Percentiles rank a stretch among this genome's conserved stretches.
Evolutionary conservation across 441 rosid species (phyloP).

Genomic region (Adansonia gregorii): DNA sequence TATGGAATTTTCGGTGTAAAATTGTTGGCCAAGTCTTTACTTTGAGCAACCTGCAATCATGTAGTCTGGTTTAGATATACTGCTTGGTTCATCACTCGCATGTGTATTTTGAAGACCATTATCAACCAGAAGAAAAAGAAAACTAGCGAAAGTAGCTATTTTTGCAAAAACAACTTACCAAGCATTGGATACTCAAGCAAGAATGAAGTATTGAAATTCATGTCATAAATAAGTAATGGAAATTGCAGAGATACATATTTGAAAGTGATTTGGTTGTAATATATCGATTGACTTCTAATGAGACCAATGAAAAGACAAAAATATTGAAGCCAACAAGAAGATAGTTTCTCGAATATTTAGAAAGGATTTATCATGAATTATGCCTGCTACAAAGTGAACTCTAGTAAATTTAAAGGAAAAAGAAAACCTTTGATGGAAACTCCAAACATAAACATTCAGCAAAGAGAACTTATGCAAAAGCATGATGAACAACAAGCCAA

Average conservation of each 20-base stretch:
- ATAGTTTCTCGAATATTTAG: not conserved
- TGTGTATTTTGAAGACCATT: too few relatives aligned
- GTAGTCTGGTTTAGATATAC: constrained; percentile 12
- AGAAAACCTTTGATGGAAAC: not conserved
- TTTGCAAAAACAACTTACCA: too few relatives aligned
- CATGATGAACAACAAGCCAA: constrained; percentile 3
- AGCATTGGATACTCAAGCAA: not conserved
- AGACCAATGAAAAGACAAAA: not conserved
- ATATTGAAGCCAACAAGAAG: not conserved
- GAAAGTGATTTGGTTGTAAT: not conserved
- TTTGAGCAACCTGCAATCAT: constrained; percentile 33
- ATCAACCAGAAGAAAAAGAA: too few relatives aligned
- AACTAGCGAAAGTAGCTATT: too few relatives aligned
- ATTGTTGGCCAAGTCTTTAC: constrained; percentile 20
- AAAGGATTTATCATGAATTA: not conserved
- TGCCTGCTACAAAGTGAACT: not conserved
- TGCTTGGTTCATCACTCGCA: not conserved
- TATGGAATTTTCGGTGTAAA: constrained; percentile 3
- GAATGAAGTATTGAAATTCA: not conserved
- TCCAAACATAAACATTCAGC: not conserved
- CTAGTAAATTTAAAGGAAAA: not conserved
- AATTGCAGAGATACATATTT: not conserved
- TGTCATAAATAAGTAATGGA: not conserved
- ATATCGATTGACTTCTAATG: not conserved
- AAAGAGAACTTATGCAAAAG: constrained; percentile 10